These are phyloP conservation scores for Talaromyces sp. DNA, from an alignment of 2,329 filamentous ascomycete species.

Conservation along the genomic window DNA sequence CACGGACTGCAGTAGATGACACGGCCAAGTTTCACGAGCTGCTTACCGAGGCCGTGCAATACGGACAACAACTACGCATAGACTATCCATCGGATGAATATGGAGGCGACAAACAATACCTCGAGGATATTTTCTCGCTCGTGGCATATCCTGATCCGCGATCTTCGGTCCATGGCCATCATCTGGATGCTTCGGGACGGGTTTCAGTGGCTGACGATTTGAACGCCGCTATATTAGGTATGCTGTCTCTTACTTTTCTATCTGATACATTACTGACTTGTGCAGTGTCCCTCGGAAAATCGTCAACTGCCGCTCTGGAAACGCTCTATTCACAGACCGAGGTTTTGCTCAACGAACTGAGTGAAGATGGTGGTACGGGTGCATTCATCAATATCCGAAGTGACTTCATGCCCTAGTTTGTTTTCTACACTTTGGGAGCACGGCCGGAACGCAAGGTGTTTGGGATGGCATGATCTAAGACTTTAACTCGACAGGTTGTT, in stretches of 20 bases:
- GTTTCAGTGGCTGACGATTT: slow-evolving; percentile 84
- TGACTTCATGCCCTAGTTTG: slow-evolving; percentile 37
- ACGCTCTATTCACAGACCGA: slow-evolving; percentile 81
- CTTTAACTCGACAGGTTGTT: background rate
- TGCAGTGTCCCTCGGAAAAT: slow-evolving; percentile 83
- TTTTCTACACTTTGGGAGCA: background rate
- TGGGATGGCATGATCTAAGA: background rate
- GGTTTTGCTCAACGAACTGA: slow-evolving; percentile 77
- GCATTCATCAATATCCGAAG: slow-evolving; percentile 72
- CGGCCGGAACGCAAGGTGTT: background rate
- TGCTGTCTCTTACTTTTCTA: background rate
- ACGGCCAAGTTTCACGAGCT: slow-evolving; percentile 49
- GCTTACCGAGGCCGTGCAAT: slow-evolving; percentile 68
- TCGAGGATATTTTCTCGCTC: slow-evolving; percentile 82
- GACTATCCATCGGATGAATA: slow-evolving; percentile 73
- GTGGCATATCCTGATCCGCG: slow-evolving; percentile 82
- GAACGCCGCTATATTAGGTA: slow-evolving; percentile 87
- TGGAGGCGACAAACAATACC: slow-evolving; percentile 66
- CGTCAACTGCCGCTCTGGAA: slow-evolving; percentile 80
- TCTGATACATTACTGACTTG: background rate
- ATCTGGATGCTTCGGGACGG: slow-evolving; percentile 73
- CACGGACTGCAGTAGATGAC: slow-evolving; percentile 20
- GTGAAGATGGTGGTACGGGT: slow-evolving; percentile 73
- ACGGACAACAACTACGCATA: slow-evolving; percentile 72
- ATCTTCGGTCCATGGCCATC: slow-evolving; percentile 70